phyloP scores from a whole-genome alignment of 495 filamentous ascomycete genomes.

The Bacidia rubella region DNA sequence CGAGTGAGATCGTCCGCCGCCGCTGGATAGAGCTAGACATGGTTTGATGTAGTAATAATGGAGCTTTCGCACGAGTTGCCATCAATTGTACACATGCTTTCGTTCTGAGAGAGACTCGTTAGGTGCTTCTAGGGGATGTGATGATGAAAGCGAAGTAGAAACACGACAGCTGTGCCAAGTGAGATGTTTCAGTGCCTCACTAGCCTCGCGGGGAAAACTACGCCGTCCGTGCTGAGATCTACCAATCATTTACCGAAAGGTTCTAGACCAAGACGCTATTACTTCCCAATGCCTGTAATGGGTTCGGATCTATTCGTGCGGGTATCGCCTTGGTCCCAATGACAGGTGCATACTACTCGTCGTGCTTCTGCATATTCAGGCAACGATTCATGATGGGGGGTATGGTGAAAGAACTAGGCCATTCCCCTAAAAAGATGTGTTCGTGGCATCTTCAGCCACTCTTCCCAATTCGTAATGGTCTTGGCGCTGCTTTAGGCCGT shows the following conservation, averaged over 20 bases:
- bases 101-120: no score
- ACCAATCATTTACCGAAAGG: not conserved
- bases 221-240: not conserved
- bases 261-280: not conserved
- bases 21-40: not conserved
- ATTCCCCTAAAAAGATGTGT: not conserved
- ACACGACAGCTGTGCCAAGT: not conserved
- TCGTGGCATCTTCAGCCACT: not conserved
- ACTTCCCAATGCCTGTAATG: not conserved
- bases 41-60: not conserved
- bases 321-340: no score
- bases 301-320: not conserved
- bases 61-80: not conserved
- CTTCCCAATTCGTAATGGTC: no score
- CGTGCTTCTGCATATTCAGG: no score
- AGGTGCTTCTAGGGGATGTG: not conserved
- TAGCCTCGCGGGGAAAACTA: not conserved
- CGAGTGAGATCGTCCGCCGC: not conserved
- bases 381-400: no score
- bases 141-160: not conserved
- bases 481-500: no score
- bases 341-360: no score
- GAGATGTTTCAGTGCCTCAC: not conserved
- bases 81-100: no score
- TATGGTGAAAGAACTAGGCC: no score